Conservation (phyloP, 345 rosid genomes). For the Gynandropsis gynandra region DNA sequence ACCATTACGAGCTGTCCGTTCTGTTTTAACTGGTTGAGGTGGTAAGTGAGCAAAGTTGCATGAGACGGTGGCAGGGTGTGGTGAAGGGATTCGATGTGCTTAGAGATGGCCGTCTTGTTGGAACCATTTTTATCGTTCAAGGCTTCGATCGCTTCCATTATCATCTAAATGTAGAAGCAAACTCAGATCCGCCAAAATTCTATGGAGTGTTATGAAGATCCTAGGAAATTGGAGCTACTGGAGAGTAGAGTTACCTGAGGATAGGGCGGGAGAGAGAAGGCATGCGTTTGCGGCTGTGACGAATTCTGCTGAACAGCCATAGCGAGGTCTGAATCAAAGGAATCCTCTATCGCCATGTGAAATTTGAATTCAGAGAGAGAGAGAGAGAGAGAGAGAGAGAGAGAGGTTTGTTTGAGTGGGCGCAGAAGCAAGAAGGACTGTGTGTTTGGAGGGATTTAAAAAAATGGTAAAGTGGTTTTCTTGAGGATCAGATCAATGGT, state of each 20-base stretch:
- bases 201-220: background rate
- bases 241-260: slow-evolving; percentile 33
- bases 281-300: background rate
- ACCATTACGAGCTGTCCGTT: slow-evolving; percentile 49
- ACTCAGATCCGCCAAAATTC: background rate
- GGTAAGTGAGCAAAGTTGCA: slow-evolving; percentile 47
- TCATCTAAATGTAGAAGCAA: slow-evolving; percentile 35
- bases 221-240: background rate
- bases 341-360: slow-evolving; percentile 28
- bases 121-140: slow-evolving; percentile 43
- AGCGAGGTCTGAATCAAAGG: slow-evolving; percentile 1
- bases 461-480: slow-evolving; percentile 18
- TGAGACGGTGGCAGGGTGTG: slow-evolving; percentile 51
- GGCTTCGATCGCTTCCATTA: slow-evolving; percentile 66
- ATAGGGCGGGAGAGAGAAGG: slow-evolving; percentile 29
- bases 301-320: slow-evolving; percentile 6
- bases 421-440: slow-evolving; percentile 6
- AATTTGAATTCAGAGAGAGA: background rate
- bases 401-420: background rate
- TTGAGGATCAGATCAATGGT: background rate
- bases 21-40: slow-evolving; percentile 60
- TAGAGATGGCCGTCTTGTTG: slow-evolving; percentile 50
- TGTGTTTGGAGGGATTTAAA: background rate
- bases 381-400: slow-evolving; percentile 9
- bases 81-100: slow-evolving; percentile 52